Conservation (phyloP, 768 basidiomycete genomes). For the Amylocystis lapponica region DNA sequence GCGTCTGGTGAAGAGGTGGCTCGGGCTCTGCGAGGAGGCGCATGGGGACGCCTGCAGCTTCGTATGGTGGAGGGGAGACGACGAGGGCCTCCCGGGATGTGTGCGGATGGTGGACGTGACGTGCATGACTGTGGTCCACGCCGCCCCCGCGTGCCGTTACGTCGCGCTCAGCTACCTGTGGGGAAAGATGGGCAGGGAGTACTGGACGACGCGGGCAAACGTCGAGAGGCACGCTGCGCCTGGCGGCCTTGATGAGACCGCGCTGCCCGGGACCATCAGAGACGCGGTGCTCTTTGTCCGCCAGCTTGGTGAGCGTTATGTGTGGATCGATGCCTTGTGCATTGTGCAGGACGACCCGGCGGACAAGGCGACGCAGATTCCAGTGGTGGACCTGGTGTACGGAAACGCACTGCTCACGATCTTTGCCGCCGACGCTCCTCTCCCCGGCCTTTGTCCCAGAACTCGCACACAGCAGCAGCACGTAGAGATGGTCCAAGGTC, state of each 20-base stretch:
- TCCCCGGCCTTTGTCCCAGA: background rate
- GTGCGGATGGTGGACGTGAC: no score
- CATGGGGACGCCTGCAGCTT: no score
- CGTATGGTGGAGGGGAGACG: no score
- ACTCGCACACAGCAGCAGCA: background rate
- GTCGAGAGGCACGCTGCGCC: background rate
- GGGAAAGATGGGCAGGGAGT: no score
- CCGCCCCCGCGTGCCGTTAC: no score
- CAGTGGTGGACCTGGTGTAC: background rate
- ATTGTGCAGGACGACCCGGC: constrained; percentile 8
- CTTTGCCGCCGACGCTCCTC: background rate
- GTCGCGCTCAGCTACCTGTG: no score
- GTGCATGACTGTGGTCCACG: no score
- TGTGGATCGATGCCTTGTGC: constrained; percentile 12
- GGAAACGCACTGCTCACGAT: constrained; percentile 10
- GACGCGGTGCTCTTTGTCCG: constrained; percentile 5
- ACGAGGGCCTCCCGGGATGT: no score
- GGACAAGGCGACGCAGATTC: constrained; percentile 2
- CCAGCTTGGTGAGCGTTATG: constrained; percentile 3
- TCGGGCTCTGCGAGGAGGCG: no score
- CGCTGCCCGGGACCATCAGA: constrained; percentile 6
- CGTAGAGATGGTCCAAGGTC: no score
- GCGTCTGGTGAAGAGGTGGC: no score
- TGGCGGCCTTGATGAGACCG: background rate
- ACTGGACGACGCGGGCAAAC: constrained; percentile 1